phyloP scores from a whole-genome alignment of 176 grass and related monocot genomes.

The Guadua angustifolia region DNA sequence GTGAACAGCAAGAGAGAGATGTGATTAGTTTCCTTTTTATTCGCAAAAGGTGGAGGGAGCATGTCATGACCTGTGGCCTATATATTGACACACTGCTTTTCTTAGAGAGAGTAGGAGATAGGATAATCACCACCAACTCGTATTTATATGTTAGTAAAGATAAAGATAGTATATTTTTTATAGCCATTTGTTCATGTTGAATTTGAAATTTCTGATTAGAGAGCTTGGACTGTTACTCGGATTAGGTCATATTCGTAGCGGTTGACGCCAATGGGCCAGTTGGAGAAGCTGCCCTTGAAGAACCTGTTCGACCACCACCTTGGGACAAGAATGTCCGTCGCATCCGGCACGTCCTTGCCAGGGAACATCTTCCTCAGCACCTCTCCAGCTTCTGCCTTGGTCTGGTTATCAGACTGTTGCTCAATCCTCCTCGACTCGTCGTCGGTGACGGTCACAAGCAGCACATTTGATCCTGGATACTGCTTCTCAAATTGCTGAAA shows the following conservation, averaged over 20 bases:
- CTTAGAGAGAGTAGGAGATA: no score
- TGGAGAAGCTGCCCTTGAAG: constrained; percentile 68
- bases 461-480: constrained; percentile 51
- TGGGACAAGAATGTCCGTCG: constrained; percentile 58
- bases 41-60: no score
- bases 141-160: no score
- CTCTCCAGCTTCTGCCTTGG: constrained; percentile 56
- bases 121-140: no score
- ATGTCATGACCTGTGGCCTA: no score
- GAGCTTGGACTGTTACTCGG: constrained; percentile 45
- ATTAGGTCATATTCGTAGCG: constrained; percentile 68
- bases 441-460: constrained; percentile 66
- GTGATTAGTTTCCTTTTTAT: no score
- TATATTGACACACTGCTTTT: no score
- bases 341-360: constrained; percentile 50
- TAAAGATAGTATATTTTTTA: no score
- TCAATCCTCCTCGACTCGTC: constrained; percentile 70
- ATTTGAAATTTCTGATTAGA: background rate
- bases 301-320: constrained; percentile 67
- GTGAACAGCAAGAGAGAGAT: no score
- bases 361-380: constrained; percentile 64
- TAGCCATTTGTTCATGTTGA: background rate
- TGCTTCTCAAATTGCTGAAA: constrained; percentile 53
- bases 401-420: constrained; percentile 55
- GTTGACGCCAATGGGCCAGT: constrained; percentile 66